Conservation (phyloP, 768 basidiomycete species). For the Cubamyces lactineus region DNA sequence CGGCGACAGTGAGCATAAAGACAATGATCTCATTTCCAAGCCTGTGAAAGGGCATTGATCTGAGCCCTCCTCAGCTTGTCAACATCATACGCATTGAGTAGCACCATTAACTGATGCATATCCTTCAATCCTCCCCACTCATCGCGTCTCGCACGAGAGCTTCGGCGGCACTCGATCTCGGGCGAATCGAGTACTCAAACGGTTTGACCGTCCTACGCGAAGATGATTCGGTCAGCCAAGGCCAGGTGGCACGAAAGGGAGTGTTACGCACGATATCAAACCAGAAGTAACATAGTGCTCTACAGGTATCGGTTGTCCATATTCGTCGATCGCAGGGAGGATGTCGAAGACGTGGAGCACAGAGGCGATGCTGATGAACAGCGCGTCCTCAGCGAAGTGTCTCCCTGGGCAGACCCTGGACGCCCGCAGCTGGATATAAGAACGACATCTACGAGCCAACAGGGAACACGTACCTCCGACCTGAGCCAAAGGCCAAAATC, state of each 20-base stretch:
- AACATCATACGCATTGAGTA: too few relatives aligned
- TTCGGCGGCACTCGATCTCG: neutral
- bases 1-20: too few relatives aligned
- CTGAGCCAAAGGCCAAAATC: conserved; percentile 33
- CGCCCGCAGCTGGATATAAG: neutral
- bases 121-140: too few relatives aligned
- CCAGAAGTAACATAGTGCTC: conserved; percentile 3
- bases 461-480: conserved; percentile 17
- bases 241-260: too few relatives aligned
- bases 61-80: too few relatives aligned
- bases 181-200: neutral
- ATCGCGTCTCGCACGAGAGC: too few relatives aligned
- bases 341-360: conserved; percentile 24
- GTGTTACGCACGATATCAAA: neutral
- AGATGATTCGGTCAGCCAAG: too few relatives aligned
- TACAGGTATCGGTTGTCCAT: conserved; percentile 14
- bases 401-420: conserved; percentile 25
- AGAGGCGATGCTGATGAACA: conserved; percentile 21
- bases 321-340: conserved; percentile 6
- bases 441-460: neutral
- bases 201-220: neutral
- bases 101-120: too few relatives aligned
- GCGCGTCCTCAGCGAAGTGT: conserved; percentile 13
- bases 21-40: too few relatives aligned
- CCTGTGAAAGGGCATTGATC: too few relatives aligned